phyloP scores from a whole-genome alignment of 495 filamentous ascomycete species.

The Trichoderma erinaceum region DNA sequence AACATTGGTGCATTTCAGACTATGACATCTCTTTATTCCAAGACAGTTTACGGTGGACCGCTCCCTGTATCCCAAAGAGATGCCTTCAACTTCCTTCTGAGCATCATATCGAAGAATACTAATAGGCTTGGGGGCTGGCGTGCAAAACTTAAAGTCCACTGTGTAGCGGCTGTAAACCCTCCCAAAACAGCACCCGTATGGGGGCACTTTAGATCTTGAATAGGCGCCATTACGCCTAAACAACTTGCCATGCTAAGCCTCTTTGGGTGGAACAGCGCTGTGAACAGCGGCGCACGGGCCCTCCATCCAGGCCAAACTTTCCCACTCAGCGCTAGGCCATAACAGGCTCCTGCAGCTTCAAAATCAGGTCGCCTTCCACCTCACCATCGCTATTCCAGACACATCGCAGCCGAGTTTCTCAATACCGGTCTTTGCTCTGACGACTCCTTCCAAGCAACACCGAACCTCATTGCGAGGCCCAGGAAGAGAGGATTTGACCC shows the following conservation, averaged over 20 bases:
- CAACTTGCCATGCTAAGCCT: neutral
- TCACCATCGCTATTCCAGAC: constrained; percentile 4
- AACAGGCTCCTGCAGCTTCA: constrained; percentile 13
- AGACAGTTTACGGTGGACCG: neutral
- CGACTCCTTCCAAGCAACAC: constrained; percentile 12
- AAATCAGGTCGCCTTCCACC: constrained; percentile 15
- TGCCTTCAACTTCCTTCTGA: neutral
- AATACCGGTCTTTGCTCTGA: neutral
- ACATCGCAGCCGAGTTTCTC: neutral
- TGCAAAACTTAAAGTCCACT: neutral
- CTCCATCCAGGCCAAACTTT: constrained; percentile 2
- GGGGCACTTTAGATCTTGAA: neutral
- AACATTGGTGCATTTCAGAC: neutral
- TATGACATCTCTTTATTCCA: neutral
- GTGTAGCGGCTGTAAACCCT: neutral
- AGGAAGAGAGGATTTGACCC: constrained; percentile 3
- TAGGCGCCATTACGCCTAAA: neutral
- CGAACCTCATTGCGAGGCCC: constrained; percentile 12
- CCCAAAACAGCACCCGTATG: neutral
- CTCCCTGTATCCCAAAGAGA: neutral
- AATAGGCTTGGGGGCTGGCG: neutral
- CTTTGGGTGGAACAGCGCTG: neutral
- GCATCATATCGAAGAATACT: neutral
- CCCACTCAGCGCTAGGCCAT: constrained; percentile 14
- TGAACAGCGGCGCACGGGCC: constrained; percentile 9